These are phyloP conservation scores for Mortierella sp. DNA, from an alignment of 371 early-diverging fungal species.

Conservation along the genomic window DNA sequence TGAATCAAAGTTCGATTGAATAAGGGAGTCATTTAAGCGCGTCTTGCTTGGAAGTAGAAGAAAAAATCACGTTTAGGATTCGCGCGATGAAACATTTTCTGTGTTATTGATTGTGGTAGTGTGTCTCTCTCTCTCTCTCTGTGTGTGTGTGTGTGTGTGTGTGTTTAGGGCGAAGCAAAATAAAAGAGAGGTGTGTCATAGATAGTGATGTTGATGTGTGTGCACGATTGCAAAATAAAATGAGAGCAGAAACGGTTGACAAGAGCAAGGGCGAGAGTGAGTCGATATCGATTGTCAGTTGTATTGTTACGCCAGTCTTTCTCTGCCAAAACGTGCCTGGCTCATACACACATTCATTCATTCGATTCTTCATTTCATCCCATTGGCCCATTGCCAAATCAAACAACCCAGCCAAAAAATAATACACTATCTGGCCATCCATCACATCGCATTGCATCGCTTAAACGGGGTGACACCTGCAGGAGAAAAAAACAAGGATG, in stretches of 20 bases:
- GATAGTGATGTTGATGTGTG: not conserved
- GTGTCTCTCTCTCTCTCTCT: no score
- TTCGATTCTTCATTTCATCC: not conserved
- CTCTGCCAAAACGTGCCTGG: not conserved
- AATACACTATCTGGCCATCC: not conserved
- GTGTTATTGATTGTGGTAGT: not conserved
- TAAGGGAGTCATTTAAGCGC: not conserved
- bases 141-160: not conserved
- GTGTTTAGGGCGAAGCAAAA: not conserved
- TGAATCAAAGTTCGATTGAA: not conserved
- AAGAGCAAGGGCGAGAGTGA: not conserved
- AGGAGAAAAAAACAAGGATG: not conserved
- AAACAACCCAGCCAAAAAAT: not conserved
- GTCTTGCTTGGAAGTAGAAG: not conserved
- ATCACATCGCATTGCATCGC: not conserved
- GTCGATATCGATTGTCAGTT: not conserved
- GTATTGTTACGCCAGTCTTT: not conserved
- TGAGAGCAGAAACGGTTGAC: not conserved
- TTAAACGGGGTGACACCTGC: not conserved
- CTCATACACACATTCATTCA: not conserved
- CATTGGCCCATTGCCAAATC: not conserved
- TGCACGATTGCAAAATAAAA: not conserved
- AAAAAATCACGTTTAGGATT: not conserved
- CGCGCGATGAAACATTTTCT: conserved; percentile 1
- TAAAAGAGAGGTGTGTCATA: not conserved